Percentiles rank a stretch among this genome's conserved stretches.
phyloP scores from a whole-genome alignment of 2,329 filamentous ascomycete genomes.

The Penicillium janthinellum region DNA sequence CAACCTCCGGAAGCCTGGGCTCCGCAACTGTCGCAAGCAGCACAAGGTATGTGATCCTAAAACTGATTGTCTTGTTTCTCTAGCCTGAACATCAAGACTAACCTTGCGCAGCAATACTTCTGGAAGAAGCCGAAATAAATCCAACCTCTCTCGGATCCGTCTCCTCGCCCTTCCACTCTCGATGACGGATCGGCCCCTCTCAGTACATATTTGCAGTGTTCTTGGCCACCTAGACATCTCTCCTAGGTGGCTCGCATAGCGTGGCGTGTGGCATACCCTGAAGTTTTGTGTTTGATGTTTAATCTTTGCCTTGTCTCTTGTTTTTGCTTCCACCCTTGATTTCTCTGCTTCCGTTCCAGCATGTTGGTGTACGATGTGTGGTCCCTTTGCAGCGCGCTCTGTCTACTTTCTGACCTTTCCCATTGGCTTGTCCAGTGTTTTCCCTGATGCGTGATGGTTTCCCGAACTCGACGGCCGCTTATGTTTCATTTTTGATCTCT shows the following conservation, averaged over 20 bases:
- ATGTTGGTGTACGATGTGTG: conserved; percentile 19
- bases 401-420: conserved; percentile 59
- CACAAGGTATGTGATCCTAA: conserved; percentile 74
- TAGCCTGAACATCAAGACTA: conserved; percentile 19
- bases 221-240: conserved; percentile 24
- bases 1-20: conserved; percentile 81
- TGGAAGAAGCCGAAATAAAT: conserved; percentile 64
- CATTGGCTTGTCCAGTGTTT: conserved; percentile 9
- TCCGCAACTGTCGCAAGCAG: conserved; percentile 88
- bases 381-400: conserved; percentile 6
- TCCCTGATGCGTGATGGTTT: conserved; percentile 18
- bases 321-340: not conserved
- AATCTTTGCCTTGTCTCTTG: conserved; percentile 16
- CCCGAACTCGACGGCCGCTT: conserved; percentile 15
- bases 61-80: conserved; percentile 2
- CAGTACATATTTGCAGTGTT: conserved; percentile 40
- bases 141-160: conserved; percentile 4
- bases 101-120: conserved; percentile 64
- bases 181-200: conserved; percentile 25
- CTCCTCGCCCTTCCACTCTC: not conserved
- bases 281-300: conserved; percentile 26
- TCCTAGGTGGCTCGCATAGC: conserved; percentile 42
- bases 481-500: not conserved
- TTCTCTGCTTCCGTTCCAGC: conserved; percentile 8
- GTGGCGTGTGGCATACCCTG: conserved; percentile 46